Evolutionary conservation across 768 basidiomycete species (phyloP).

Genomic region (Pisolithus orientalis): DNA sequence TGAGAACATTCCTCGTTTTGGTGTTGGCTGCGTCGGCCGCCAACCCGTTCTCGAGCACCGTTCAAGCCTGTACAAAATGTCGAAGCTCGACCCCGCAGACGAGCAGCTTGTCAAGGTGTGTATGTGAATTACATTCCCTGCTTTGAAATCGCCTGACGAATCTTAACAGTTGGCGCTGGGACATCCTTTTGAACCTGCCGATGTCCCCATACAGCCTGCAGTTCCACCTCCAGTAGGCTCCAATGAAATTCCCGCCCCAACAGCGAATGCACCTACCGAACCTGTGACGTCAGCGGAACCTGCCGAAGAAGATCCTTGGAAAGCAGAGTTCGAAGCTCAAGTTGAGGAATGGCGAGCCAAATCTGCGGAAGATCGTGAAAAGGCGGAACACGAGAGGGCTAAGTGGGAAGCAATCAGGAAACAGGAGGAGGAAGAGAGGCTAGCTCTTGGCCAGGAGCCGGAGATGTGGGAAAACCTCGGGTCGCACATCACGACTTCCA

Average conservation of each 20-base stretch:
- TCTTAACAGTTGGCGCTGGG: constrained; percentile 18
- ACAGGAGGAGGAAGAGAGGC: constrained; percentile 39
- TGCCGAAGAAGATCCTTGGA: constrained; percentile 47
- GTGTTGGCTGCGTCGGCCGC: neutral
- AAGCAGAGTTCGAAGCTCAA: constrained; percentile 62
- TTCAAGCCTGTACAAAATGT: constrained; percentile 11
- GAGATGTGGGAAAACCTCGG: constrained; percentile 21
- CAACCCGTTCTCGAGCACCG: too few relatives aligned
- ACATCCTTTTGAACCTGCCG: constrained; percentile 20
- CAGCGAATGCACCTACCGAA: neutral
- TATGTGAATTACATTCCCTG: neutral
- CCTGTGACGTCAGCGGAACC: neutral
- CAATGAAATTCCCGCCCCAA: neutral
- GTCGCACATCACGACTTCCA: constrained; percentile 18
- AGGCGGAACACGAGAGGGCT: constrained; percentile 67
- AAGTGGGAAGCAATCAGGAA: constrained; percentile 63
- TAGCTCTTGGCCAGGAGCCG: constrained; percentile 18
- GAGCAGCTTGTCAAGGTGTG: constrained; percentile 21
- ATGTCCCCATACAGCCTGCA: constrained; percentile 12
- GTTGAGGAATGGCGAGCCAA: constrained; percentile 65
- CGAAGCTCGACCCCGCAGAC: constrained; percentile 19
- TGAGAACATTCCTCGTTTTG: too few relatives aligned
- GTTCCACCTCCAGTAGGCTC: constrained; percentile 1
- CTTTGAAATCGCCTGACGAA: neutral
- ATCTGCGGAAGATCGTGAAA: constrained; percentile 65